These are phyloP conservation scores for Claviceps sp. DNA, from an alignment of 2,329 filamentous ascomycete species.

Conservation along the genomic window DNA sequence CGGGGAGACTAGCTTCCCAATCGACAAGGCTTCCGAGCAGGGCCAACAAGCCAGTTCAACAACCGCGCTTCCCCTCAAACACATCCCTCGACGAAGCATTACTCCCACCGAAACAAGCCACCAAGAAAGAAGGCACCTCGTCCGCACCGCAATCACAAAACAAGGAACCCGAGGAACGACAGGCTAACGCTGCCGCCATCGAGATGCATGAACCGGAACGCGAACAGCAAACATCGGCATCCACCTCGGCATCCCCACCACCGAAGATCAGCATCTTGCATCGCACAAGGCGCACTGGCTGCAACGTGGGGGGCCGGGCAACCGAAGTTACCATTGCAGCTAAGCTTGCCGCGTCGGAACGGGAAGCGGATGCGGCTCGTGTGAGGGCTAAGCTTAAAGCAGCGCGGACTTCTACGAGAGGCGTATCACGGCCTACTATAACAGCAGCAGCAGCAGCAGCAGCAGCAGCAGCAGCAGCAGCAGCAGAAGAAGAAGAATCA, in stretches of 20 bases:
- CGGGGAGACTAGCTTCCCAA: conserved; percentile 2
- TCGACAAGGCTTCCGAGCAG: conserved; percentile 1
- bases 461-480: not conserved
- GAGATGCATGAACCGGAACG: not conserved
- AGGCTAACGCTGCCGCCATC: not conserved
- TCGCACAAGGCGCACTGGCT: not conserved
- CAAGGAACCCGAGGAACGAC: not conserved
- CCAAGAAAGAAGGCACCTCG: conserved; percentile 6
- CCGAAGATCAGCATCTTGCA: no score
- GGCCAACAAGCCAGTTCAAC: conserved; percentile 1
- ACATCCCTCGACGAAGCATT: conserved; percentile 22
- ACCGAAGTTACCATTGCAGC: conserved; percentile 43
- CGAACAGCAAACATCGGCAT: not conserved
- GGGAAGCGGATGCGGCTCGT: conserved; percentile 49
- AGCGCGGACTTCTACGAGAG: conserved; percentile 24
- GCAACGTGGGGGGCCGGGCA: not conserved
- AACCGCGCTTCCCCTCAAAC: conserved; percentile 15
- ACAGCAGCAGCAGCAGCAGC: conserved; percentile 1
- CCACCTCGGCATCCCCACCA: not conserved
- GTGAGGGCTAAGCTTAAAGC: conserved; percentile 50
- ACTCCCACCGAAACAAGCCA: conserved; percentile 10
- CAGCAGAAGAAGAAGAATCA: no score
- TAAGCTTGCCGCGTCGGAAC: conserved; percentile 50
- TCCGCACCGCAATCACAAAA: not conserved
- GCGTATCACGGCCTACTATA: conserved; percentile 17